Evolutionary conservation across 352 stramenopile species (phyloP).

Genomic region (Phytophthora cryptogea): DNA sequence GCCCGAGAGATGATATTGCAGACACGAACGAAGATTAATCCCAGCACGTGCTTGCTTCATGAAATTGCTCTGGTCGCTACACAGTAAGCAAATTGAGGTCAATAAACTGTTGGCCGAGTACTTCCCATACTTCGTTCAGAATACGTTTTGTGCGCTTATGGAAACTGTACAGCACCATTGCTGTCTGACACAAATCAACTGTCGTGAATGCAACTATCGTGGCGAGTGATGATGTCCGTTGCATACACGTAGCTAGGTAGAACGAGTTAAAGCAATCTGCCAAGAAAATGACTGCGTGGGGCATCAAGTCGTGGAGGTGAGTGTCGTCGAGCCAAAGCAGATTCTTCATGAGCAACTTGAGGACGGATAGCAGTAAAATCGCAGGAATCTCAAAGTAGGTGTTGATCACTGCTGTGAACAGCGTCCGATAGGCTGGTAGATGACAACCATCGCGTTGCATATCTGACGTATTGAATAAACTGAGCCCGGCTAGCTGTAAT

Average conservation of each 20-base stretch:
- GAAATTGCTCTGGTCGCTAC: background rate
- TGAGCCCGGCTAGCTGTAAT: background rate
- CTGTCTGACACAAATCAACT: background rate
- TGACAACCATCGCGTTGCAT: constrained; percentile 2
- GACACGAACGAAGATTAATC: background rate
- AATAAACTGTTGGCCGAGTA: background rate
- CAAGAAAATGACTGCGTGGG: background rate
- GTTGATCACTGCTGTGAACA: constrained; percentile 2
- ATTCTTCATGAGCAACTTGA: constrained; percentile 18
- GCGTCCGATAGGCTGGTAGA: constrained; percentile 9
- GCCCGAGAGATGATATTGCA: background rate
- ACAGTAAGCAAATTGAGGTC: background rate
- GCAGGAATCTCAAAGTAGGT: constrained; percentile 5
- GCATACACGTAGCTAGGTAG: background rate
- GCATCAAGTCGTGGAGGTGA: background rate
- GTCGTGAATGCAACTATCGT: background rate
- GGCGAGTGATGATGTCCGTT: background rate
- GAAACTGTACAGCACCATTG: background rate
- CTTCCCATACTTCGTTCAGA: background rate
- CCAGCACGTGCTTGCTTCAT: background rate
- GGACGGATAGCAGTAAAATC: constrained; percentile 8
- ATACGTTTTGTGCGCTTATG: background rate
- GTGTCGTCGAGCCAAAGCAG: background rate
- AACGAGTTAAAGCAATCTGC: constrained; percentile 1
- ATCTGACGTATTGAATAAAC: background rate